Conservation (phyloP, 2,329 filamentous ascomycete species). For the Cadophora malorum region DNA sequence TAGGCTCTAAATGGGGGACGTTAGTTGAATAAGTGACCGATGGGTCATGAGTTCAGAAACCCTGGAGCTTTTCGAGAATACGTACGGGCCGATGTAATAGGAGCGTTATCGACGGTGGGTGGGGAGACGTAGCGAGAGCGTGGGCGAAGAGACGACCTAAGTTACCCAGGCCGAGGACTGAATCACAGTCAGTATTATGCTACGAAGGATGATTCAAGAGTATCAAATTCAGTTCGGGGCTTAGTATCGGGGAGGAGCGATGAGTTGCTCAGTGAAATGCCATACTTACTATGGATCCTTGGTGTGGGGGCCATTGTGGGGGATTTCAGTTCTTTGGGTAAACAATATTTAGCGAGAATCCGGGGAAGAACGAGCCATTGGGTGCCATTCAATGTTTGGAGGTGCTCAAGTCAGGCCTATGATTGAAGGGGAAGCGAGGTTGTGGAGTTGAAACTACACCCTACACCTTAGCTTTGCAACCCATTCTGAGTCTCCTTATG, state of each 20-base stretch:
- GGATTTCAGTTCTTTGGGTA: neutral
- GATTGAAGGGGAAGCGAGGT: conserved; percentile 6
- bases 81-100: conserved; percentile 78
- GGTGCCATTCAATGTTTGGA: neutral
- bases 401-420: neutral
- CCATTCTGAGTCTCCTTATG: neutral
- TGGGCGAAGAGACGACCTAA: conserved; percentile 81
- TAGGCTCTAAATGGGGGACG: conserved; percentile 45
- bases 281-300: conserved; percentile 56
- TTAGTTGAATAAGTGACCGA: neutral
- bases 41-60: neutral
- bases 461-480: neutral
- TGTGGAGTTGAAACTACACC: neutral
- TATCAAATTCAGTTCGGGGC: neutral
- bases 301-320: conserved; percentile 3
- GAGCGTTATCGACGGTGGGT: conserved; percentile 68
- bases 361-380: neutral
- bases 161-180: conserved; percentile 78
- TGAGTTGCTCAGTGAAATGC: neutral
- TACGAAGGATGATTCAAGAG: neutral
- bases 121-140: conserved; percentile 57
- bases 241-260: neutral
- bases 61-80: too few relatives aligned
- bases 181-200: neutral
- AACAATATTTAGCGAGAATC: neutral